Percentiles rank a stretch among this genome's conserved stretches.
These are phyloP conservation scores for Fusarium annulatum DNA, from an alignment of 2,329 filamentous ascomycete species.

Conservation along the genomic window DNA sequence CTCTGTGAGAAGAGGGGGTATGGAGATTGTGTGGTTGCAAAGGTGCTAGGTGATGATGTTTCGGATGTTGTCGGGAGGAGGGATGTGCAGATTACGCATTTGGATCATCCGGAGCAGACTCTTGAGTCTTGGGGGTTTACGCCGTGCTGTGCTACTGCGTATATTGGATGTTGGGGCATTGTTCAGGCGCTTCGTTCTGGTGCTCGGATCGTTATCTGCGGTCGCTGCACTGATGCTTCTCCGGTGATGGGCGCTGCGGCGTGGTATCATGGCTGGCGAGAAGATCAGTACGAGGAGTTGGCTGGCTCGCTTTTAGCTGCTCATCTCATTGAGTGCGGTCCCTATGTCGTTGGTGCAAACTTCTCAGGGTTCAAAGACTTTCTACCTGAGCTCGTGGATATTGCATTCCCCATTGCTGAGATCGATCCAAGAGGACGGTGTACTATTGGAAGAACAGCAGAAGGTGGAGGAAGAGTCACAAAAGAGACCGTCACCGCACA, in stretches of 20 bases:
- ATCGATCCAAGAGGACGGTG: constrained; percentile 48
- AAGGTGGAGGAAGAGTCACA: constrained; percentile 53
- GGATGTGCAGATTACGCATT: constrained; percentile 36
- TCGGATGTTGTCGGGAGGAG: constrained; percentile 41
- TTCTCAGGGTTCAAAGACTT: constrained; percentile 60
- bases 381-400: constrained; percentile 44
- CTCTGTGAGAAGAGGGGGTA: constrained; percentile 47
- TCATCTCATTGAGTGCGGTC: constrained; percentile 65
- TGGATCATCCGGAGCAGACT: constrained; percentile 46
- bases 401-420: constrained; percentile 54
- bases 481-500: constrained; percentile 51
- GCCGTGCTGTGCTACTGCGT: constrained; percentile 51
- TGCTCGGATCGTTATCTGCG: constrained; percentile 62
- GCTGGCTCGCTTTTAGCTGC: constrained; percentile 63
- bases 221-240: constrained; percentile 60
- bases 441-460: constrained; percentile 51
- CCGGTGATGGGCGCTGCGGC: constrained; percentile 66
- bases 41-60: constrained; percentile 55
- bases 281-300: constrained; percentile 59
- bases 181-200: constrained; percentile 54
- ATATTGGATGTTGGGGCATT: constrained; percentile 63
- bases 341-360: constrained; percentile 66
- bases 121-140: constrained; percentile 46
- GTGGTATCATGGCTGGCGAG: constrained; percentile 66
- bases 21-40: constrained; percentile 49